A percentile compares a stretch with the other conserved stretches of the same genome.
Conservation (phyloP, 805 yeast species). For the Lipomyces yamadae region DNA sequence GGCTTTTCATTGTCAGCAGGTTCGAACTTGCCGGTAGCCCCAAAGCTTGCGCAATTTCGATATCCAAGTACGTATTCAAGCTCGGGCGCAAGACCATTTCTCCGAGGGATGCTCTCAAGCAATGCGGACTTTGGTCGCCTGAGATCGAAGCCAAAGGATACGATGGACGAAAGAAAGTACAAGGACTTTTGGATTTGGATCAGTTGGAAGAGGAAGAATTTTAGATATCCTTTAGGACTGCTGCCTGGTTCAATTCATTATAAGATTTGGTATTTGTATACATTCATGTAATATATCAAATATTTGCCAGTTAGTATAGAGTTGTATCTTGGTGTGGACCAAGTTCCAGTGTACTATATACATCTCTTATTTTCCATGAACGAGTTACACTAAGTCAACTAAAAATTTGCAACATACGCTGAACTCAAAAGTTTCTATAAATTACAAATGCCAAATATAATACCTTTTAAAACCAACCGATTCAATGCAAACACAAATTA, state of each 20-base stretch:
- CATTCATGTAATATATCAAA: neutral
- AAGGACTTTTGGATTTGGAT: constrained; percentile 40
- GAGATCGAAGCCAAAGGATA: constrained; percentile 50
- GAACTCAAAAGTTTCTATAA: neutral
- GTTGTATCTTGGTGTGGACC: no score
- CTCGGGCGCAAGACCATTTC: constrained; percentile 73
- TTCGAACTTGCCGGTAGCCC: constrained; percentile 53
- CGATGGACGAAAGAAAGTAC: constrained; percentile 40
- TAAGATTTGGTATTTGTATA: neutral
- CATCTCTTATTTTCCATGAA: neutral
- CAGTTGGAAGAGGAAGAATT: constrained; percentile 27
- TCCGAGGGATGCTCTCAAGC: constrained; percentile 56
- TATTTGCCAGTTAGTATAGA: no score
- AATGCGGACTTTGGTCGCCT: constrained; percentile 60
- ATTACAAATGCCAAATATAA: neutral
- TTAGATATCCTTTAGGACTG: neutral
- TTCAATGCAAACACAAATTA: neutral
- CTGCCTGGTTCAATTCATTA: no score
- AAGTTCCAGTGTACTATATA: no score
- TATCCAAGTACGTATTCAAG: constrained; percentile 84
- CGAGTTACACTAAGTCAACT: neutral
- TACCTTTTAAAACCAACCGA: neutral
- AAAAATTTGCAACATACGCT: neutral
- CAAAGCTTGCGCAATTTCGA: constrained; percentile 59
- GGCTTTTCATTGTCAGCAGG: constrained; percentile 74